Evolutionary conservation across 495 filamentous ascomycete species (phyloP).

Genomic region (Neurospora intermedia): DNA sequence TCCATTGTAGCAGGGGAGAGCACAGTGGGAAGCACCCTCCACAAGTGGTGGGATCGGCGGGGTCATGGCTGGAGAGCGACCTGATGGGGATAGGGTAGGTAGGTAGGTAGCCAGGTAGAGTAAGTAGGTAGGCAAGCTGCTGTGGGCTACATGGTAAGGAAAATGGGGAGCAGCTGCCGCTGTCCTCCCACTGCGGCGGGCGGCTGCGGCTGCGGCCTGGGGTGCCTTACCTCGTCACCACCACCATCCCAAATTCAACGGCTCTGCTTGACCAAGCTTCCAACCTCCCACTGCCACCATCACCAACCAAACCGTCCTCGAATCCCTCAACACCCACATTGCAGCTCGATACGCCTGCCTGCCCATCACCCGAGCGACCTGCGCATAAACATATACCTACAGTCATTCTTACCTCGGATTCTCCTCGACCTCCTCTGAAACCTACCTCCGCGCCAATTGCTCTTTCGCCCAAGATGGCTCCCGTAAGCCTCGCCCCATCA

Average conservation of each 20-base stretch:
- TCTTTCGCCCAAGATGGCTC: conserved; percentile 46
- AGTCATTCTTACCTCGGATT: conserved; percentile 13
- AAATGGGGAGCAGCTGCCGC: conserved; percentile 4
- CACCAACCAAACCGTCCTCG: conserved; percentile 24
- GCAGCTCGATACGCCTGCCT: conserved; percentile 19
- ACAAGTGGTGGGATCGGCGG: conserved; percentile 1
- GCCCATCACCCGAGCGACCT: conserved; percentile 12
- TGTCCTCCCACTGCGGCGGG: conserved; percentile 4
- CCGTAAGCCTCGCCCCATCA: conserved; percentile 33
- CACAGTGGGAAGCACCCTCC: conserved; percentile 10
- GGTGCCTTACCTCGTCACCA: conserved; percentile 4
- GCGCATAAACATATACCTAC: conserved; percentile 7
- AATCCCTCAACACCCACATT: conserved; percentile 7
- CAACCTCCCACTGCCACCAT: conserved; percentile 29
- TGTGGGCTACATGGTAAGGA: background rate
- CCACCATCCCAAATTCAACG: conserved; percentile 1
- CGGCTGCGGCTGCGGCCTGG: conserved; percentile 3
- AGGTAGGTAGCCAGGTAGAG: too few species aligned
- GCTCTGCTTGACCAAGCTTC: conserved; percentile 18
- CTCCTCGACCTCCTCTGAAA: conserved; percentile 17
- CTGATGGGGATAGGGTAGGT: background rate
- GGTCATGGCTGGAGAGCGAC: background rate
- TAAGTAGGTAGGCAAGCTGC: too few species aligned
- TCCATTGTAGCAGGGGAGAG: too few species aligned
- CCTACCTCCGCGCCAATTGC: conserved; percentile 24